A percentile compares a stretch with the other conserved stretches of the same genome.
Evolutionary conservation across 495 filamentous ascomycete species (phyloP).

Genomic region (Xylaria flabelliformis): DNA sequence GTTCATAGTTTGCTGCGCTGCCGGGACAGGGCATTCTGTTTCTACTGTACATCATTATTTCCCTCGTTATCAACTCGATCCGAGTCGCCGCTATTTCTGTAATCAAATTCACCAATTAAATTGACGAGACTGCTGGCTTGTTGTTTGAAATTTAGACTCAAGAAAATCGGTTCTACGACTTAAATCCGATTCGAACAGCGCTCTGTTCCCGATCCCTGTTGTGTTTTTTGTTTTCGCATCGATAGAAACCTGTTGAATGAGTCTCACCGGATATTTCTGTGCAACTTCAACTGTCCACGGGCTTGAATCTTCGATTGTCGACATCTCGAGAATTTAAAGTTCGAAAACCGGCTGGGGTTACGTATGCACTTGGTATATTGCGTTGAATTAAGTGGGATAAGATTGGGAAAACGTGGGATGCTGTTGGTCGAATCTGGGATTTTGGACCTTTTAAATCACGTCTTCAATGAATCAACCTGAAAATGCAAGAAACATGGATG

Average conservation of each 20-base stretch:
- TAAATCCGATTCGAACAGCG: not conserved
- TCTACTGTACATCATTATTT: conserved; percentile 8
- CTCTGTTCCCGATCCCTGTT: conserved; percentile 19
- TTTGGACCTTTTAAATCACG: conserved; percentile 26
- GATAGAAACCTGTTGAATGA: not conserved
- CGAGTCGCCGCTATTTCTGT: not conserved
- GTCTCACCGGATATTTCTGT: not conserved
- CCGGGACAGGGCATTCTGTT: conserved; percentile 14
- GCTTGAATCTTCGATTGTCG: conserved; percentile 29
- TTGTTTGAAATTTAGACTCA: conserved; percentile 18
- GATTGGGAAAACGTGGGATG: conserved; percentile 39
- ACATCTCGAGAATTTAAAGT: conserved; percentile 32
- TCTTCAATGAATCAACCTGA: conserved; percentile 56
- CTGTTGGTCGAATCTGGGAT: conserved; percentile 32
- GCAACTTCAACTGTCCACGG: not conserved
- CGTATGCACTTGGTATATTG: conserved; percentile 41
- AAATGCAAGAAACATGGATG: conserved; percentile 56
- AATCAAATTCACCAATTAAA: not conserved
- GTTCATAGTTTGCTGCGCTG: conserved; percentile 23
- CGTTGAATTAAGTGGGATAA: conserved; percentile 31
- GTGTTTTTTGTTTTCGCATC: conserved; percentile 14
- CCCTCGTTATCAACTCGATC: not conserved
- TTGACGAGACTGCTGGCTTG: not conserved
- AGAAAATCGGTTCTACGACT: conserved; percentile 19
- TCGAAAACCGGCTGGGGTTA: conserved; percentile 23